phyloP scores from a whole-genome alignment of 306 rosid species.

The Vicia sativa region DNA sequence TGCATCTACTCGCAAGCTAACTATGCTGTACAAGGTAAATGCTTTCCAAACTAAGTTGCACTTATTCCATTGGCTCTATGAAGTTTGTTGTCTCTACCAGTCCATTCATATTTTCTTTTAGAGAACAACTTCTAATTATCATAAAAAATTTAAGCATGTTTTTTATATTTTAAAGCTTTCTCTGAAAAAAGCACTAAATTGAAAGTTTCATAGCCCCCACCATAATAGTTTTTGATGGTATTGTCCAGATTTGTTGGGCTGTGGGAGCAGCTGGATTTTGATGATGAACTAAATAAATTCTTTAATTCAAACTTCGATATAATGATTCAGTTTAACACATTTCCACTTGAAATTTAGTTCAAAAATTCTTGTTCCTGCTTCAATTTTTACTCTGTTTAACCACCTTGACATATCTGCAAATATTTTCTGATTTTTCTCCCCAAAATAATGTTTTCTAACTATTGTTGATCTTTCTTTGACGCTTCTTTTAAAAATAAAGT shows the following conservation, averaged over 20 bases:
- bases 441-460: neutral
- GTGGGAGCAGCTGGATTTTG: neutral
- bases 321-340: conserved; percentile 8
- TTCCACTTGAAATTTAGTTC: neutral
- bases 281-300: neutral
- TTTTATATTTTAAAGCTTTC: neutral
- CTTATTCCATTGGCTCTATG: conserved; percentile 16
- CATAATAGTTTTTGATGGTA: neutral
- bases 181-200: neutral
- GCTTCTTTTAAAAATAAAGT: neutral
- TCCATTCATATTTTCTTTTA: neutral
- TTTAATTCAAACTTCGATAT: neutral
- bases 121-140: neutral
- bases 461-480: neutral
- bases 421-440: neutral
- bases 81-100: neutral
- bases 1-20: conserved; percentile 81
- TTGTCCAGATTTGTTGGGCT: conserved; percentile 7
- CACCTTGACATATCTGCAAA: neutral
- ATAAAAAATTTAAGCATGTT: neutral
- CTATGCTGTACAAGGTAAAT: conserved; percentile 93
- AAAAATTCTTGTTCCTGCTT: conserved; percentile 16
- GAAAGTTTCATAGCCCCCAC: conserved; percentile 12
- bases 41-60: conserved; percentile 14
- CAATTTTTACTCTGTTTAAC: neutral